Base-by-base conservation (phyloP, 352 stramenopile species). In the Vaucheria bursata region DNA sequence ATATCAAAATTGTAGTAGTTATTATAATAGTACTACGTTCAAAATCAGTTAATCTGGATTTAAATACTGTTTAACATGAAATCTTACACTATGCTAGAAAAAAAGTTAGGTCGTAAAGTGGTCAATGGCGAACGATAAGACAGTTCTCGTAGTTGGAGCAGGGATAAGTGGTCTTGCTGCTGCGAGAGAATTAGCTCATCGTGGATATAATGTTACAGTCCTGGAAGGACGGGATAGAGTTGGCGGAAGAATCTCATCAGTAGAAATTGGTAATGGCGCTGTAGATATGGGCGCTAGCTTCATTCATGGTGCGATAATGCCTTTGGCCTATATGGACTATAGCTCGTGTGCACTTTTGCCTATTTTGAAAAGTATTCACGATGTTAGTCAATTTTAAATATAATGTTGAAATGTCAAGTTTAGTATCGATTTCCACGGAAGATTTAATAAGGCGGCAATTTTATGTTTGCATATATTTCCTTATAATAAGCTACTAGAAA, bases 141-240 rank as follows among this genome's bases (percentile, higher is more conserved):
- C n/a, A n/a, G 86, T 92, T 0, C 86, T 93, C 6, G 83, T 93
- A 0, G 84, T 92, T 45, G 89, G 89, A 8, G 88, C 87, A 7
- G 89, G 89, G 5, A 85, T 92, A 31, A 85, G 86, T 1, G 89
- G 89, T 34, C 82, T 93, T 40, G 88, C 87, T 5, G 88, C 86
- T 80, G 88, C 89, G 34, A 74, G 87, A 12, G 88, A 92, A 84
- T 76, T 94, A 29, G 83, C 84, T 37, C 83, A 90, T 37, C 83
- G 88, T 64, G 83, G 88, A 34, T 87, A 92, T 71, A 73, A 92
- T 18, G 89, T 94, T 5, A 82, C 87, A 29, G 85, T 94, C 0
- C 74, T 93, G 12, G 89, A 94, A 80, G 89, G 86, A 0, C 79
- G 87, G 34, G 68, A 82, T 50, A 52, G 89, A 50, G 79, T 90